Conservation (phyloP, 108 stramenopile species). For the Nitzschia palea region DNA sequence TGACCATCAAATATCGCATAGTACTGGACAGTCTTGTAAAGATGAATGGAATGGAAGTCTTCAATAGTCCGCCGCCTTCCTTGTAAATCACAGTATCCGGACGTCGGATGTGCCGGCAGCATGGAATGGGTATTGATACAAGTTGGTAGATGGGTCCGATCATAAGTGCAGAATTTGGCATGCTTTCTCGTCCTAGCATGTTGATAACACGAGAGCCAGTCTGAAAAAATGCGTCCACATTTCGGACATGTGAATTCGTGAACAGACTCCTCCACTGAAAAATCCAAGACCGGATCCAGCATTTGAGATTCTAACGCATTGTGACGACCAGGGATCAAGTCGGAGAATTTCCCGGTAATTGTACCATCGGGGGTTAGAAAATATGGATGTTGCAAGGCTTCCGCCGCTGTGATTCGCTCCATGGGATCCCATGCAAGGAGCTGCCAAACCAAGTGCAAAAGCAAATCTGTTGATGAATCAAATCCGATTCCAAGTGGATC, state of each 20-base stretch:
- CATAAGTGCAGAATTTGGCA: slow-evolving; percentile 82
- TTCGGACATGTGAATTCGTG: slow-evolving; percentile 69
- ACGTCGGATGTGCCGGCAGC: slow-evolving; percentile 77
- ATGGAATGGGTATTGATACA: slow-evolving; percentile 87
- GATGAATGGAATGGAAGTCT: slow-evolving; percentile 90
- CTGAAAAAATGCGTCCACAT: slow-evolving; percentile 74
- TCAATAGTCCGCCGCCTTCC: slow-evolving; percentile 82
- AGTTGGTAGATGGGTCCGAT: slow-evolving; percentile 62
- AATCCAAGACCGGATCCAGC: slow-evolving; percentile 68
- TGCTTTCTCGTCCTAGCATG: slow-evolving; percentile 82
- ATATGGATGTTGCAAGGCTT: slow-evolving; percentile 78
- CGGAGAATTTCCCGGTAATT: slow-evolving; percentile 1
- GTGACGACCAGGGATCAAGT: slow-evolving; percentile 41
- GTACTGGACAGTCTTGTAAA: slow-evolving; percentile 67
- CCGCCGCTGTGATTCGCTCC: slow-evolving; percentile 61
- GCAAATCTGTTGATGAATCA: slow-evolving; percentile 52
- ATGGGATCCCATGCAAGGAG: slow-evolving; percentile 74
- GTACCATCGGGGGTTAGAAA: slow-evolving; percentile 45
- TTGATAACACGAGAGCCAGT: slow-evolving; percentile 81
- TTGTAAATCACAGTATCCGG: slow-evolving; percentile 86
- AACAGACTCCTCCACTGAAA: slow-evolving; percentile 39
- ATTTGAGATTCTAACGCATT: slow-evolving; percentile 70
- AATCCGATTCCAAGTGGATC: slow-evolving; percentile 85
- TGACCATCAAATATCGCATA: slow-evolving; percentile 86
- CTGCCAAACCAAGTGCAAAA: slow-evolving; percentile 80